These are phyloP conservation scores for Globisporangium radiosum DNA, from an alignment of 352 stramenopile genomes.

Conservation along the genomic window DNA sequence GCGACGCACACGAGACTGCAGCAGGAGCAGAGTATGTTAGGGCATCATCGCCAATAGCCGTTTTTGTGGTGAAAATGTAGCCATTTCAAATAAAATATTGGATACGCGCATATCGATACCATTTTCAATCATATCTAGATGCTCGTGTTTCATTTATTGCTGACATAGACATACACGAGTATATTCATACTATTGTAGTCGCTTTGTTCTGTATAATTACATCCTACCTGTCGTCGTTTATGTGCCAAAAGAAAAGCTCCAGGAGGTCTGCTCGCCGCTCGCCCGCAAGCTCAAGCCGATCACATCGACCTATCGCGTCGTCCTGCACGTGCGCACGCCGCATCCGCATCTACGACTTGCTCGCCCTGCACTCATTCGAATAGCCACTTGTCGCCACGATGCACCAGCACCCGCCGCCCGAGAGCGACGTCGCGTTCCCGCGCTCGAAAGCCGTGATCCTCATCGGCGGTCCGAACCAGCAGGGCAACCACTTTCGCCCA, in stretches of 20 bases:
- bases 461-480: conserved; percentile 80
- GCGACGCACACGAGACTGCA: no score
- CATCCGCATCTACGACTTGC: no score
- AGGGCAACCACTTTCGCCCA: conserved; percentile 84
- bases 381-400: neutral
- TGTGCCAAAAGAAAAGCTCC: neutral
- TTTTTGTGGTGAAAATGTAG: neutral
- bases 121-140: neutral
- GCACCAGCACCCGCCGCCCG: conserved; percentile 6
- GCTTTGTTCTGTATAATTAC: no score
- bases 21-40: neutral
- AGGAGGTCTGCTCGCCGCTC: neutral
- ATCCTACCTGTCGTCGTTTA: neutral
- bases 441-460: conserved; percentile 84
- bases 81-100: neutral
- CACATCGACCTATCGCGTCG: neutral
- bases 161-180: neutral
- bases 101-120: neutral
- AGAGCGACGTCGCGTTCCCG: conserved; percentile 53
- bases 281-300: no score
- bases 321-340: neutral
- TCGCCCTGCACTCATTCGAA: no score
- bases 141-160: neutral
- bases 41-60: neutral
- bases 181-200: no score